Evolutionary conservation across 192 early-diverging fungal genomes (phyloP).

Genomic region (Chytriomyces sp.): DNA sequence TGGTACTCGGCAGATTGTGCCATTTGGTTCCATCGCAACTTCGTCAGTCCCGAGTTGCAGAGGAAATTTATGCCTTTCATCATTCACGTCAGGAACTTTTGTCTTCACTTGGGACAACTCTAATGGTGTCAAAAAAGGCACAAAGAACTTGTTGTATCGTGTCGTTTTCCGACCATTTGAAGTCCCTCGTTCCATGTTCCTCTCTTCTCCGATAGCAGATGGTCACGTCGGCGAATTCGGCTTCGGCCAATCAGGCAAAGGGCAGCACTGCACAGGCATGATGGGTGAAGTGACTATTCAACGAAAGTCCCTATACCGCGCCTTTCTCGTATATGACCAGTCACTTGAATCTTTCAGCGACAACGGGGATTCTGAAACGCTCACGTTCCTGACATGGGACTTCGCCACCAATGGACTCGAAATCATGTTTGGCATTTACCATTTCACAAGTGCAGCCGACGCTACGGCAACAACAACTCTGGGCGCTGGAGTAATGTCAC

Average conservation of each 20-base stretch:
- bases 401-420: constrained; percentile 42
- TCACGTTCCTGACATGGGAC: constrained; percentile 40
- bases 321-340: constrained; percentile 27
- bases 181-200: constrained; percentile 9
- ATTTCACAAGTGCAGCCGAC: background rate
- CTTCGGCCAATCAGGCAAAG: background rate
- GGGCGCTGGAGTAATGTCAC: background rate
- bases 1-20: constrained; percentile 25
- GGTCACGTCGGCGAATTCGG: constrained; percentile 20
- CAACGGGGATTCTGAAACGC: background rate
- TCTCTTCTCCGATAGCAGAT: background rate
- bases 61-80: constrained; percentile 25
- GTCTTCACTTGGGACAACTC: constrained; percentile 35
- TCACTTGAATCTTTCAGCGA: constrained; percentile 2
- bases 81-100: constrained; percentile 29
- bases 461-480: background rate
- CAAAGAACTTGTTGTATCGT: constrained; percentile 23
- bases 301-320: constrained; percentile 36
- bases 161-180: constrained; percentile 22
- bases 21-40: constrained; percentile 5
- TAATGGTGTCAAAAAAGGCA: constrained; percentile 24
- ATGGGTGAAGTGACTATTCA: constrained; percentile 36
- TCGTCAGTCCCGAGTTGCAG: background rate
- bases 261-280: constrained; percentile 29
- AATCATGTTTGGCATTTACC: constrained; percentile 36